Conservation (phyloP, 2,329 filamentous ascomycete species). For the Zymoseptoria pseudotritici region DNA sequence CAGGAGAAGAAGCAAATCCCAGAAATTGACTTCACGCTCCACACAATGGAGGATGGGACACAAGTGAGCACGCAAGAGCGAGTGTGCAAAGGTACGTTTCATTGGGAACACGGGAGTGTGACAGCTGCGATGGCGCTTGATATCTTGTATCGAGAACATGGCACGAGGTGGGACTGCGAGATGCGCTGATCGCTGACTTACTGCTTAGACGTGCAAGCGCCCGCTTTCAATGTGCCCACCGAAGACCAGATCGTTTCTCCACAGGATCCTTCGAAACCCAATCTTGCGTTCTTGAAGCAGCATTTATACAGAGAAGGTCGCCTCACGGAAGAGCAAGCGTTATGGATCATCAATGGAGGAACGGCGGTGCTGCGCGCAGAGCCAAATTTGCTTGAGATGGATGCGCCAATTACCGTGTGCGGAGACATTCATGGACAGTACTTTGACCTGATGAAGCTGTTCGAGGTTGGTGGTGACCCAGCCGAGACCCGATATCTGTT, state of each 20-base stretch:
- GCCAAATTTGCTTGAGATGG: slow-evolving; percentile 97
- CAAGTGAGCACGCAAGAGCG: slow-evolving; percentile 93
- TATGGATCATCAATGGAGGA: slow-evolving; percentile 87
- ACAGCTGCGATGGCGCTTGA: background rate
- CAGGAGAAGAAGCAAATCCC: slow-evolving; percentile 90
- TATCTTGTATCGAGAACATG: background rate
- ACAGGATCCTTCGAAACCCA: slow-evolving; percentile 76
- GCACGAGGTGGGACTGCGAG: background rate
- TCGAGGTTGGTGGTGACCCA: slow-evolving; percentile 95
- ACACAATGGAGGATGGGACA: slow-evolving; percentile 94
- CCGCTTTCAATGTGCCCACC: slow-evolving; percentile 83
- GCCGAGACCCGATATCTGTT: slow-evolving; percentile 95
- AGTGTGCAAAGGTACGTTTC: slow-evolving; percentile 81
- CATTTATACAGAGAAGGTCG: slow-evolving; percentile 97
- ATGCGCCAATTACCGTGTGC: slow-evolving; percentile 96
- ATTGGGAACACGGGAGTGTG: background rate
- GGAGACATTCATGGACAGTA: slow-evolving; percentile 98
- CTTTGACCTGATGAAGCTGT: slow-evolving; percentile 99
- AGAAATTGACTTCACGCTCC: slow-evolving; percentile 97
- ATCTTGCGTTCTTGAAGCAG: slow-evolving; percentile 91
- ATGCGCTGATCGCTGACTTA: slow-evolving; percentile 13
- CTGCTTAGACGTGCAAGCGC: slow-evolving; percentile 83
- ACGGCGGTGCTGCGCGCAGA: slow-evolving; percentile 82
- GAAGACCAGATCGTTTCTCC: slow-evolving; percentile 93
- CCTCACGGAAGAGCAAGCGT: slow-evolving; percentile 90